Base-by-base conservation (phyloP, 2,329 filamentous ascomycete species). In the Fusarium marasasianum region DNA sequence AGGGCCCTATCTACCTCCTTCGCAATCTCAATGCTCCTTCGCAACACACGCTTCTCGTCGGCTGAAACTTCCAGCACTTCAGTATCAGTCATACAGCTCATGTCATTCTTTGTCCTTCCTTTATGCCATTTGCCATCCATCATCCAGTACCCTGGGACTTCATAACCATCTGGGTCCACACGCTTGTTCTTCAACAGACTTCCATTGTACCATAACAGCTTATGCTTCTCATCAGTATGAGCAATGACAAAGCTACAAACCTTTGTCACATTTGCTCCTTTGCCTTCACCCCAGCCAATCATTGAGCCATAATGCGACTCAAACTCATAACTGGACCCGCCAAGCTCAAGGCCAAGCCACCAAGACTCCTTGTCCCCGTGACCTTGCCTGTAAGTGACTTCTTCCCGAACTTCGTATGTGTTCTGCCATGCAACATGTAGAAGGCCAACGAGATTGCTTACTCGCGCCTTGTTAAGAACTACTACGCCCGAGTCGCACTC, bases 351-450 rank as follows among this genome's bases (percentile, higher is more conserved):
- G 0, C 83, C 83, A 24, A 86, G 72, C 85, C 84, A 86, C 79
- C 81, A 86, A 7, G 80, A 83, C 72, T 86, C 85, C 62, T 86
- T 86, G 48, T 86, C 85, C 4, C 85, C 84, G 54, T 86, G 81
- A 3, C 77, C 81, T 26, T 84, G 66, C 33, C 76, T 75, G 69
- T 84, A 85, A 6, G 83, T 84, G 12, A 81, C 78, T 26, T 82
- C 76, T 6, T 84, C 79, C 9, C 84, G 81, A 3, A 85, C 83
- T 0, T 72, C 76, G 33, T 78, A 75, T 2, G 79, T 81, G 69
- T 86, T 86, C 69, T 86, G 84, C 85, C 84, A 86, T 14, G 79
- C 81, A 0, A 79, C 77, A 63, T 85, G 84, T 7, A 86, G 73
- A 6, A 86, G 63, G 0, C 82, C 84, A 20, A 81, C 73, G 7